Base-by-base conservation (phyloP, 2,329 filamentous ascomycete genomes). In the Leptographium procerum region DNA sequence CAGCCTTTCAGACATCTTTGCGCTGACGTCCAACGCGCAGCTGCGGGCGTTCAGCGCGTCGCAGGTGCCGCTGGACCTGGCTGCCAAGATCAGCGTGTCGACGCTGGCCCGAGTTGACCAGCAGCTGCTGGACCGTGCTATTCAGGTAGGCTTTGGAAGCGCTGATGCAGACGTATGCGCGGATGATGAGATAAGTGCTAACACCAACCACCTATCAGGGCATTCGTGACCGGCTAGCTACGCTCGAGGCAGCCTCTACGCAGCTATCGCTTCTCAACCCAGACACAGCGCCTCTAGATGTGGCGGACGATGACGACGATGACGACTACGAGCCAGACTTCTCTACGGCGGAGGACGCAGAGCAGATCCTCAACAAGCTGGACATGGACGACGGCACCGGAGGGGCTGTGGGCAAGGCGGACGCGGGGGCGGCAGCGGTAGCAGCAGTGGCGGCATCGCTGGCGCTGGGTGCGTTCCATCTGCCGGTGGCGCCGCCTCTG, bases 311-410 rank as follows among this genome's bases (percentile, higher is more conserved):
- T 48, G 91, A 96, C 63, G 91, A 96, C 63, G 70, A 67, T 51
- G 89, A 96, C 65, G 89, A 96, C 65, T 96, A 96, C 67, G 92
- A 96, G 66, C 91, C 92, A 0, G 88, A 95, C 67, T 91, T 90
- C 64, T 84, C 86, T 60, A 81, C 87, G 10, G 83, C 84, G 40
- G 89, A 95, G 69, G 85, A 89, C 63, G 83, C 83, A 1, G 87
- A 91, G 66, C 88, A 92, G 67, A 85, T 89, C 34, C 72, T 87
- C 54, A 89, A 92, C 70, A 88, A 88, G 68, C 77, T 90, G 16
- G 88, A 92, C 67, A 82, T 82, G 61, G 77, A 85, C 6, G n/a
- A 74, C 83, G 4, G 78, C 52, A 77, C 81, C 33, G 67, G 68
- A 48, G 69, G 78, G 5, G 70, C 78, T 29, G 69, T 58, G 7